Base-by-base conservation (phyloP, 495 filamentous ascomycete genomes). In the Baudoinia panamericana region DNA sequence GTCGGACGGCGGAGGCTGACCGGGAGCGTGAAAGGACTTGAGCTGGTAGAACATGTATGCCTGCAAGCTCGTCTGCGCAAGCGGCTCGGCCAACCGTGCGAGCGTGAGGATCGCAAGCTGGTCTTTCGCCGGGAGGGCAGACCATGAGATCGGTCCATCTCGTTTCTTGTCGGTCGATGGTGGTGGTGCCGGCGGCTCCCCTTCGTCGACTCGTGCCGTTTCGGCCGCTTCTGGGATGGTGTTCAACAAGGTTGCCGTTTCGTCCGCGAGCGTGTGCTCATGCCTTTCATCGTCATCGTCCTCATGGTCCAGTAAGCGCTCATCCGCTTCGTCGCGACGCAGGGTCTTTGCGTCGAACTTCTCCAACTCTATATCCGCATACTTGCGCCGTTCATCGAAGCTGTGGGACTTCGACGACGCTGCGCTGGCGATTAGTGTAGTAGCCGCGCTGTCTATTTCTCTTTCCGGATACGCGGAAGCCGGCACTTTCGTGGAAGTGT, bases 1-100 rank as follows among this genome's bases (percentile, higher is more conserved):
- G 51, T 59, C 52, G 5, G 52, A 54, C 15, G 57, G 45, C 12
- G 48, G 32, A 11, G 36, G 16, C 13, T 9, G 30, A 13, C 15
- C 23, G n/a, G 43, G 24, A 1, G 22, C 17, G 51, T 62, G 30
- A 45, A 72, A 66, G 26, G 70, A 73, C 35, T 66, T 64, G 19
- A 76, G 62, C 32, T 72, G 69, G 55, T 68, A 71, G 54, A 68
- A 76, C 38, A 76, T 62, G 46, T 76, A 76, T 3, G 68, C 68
- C 52, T 81, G 77, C 33, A 90, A 60, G 31, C 75, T 82, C 1
- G 79, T 85, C 54, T 86, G 80, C 0, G 81, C 75, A 11, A 90
- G 63, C 3, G 83, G 83, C 52, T 90, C 83, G 16, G 81, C 82
- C 22, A 90, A 62, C 22, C 84, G 70, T 7, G 82, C 73, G 27